Base-by-base conservation (phyloP, 2,329 filamentous ascomycete species). In the Chaetomium strumarium region DNA sequence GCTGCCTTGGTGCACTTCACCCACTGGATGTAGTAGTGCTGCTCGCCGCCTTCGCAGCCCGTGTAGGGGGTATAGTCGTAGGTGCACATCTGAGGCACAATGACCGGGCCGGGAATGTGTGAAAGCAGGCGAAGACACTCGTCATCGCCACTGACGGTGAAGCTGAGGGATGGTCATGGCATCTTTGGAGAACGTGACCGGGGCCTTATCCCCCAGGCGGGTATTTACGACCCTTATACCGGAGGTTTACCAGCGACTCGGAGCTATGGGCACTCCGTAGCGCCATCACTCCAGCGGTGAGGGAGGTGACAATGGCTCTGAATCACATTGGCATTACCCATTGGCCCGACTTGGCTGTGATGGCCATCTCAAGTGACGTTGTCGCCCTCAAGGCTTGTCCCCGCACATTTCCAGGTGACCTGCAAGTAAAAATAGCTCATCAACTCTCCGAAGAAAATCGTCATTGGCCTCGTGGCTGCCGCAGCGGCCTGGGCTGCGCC, bases 11-110 rank as follows among this genome's bases (percentile, higher is more conserved):
- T 50, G 55, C 60, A 62, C 52, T 62, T 62, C 34, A 62, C 56
- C 60, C 60, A 62, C 31, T 62, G 60, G 47, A 62, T 55, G 48
- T 56, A 62, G 50, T 54, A 62, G 46, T 62, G 60, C 46, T 61
- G 59, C 47, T 60, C 38, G 14, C 54, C 55, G 13, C 51, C 51
- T 9, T 33, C 37, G 50, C 60, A 62, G 41, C 60, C 60, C 5
- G 46, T 45, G 48, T 62, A 62, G 10, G 60, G 59, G 10, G 60
- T 62, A 51, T 60, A 62, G 53, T 59, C 56, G 51, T 59, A 62
- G 13, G 56, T 61, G 52, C 60, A 62, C 60, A 61, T 62, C 19
- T 55, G 54, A 55, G 19, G 17, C 17, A 42, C 29, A 39, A n/a
- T 44, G 45, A 17, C 33, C n/a, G 33, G 13, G 31, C 13, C 8